Conservation (phyloP, 2,329 filamentous ascomycete species). For the Penicillium aurantiogriseum region DNA sequence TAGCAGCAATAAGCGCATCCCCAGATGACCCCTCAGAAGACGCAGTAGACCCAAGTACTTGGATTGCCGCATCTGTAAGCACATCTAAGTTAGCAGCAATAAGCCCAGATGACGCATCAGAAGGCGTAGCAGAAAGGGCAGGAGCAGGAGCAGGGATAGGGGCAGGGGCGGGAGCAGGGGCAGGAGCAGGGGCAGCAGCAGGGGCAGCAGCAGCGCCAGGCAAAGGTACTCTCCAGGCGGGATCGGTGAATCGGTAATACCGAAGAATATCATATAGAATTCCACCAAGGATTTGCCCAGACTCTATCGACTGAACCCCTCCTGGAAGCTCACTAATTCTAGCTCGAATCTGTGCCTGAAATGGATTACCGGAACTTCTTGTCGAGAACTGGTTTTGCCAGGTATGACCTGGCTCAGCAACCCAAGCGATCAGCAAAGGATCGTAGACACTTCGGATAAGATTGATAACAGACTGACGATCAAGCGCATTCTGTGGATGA, state of each 20-base stretch:
- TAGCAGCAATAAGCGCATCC: background rate
- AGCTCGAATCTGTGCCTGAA: background rate
- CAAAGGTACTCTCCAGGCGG: background rate
- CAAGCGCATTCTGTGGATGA: background rate
- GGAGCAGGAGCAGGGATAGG: too few species aligned
- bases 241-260: background rate
- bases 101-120: background rate
- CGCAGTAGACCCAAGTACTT: background rate
- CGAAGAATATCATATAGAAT: conserved; percentile 1
- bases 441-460: conserved; percentile 1
- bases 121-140: background rate
- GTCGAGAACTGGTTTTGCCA: background rate
- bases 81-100: background rate
- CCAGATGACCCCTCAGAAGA: too few species aligned
- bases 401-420: background rate
- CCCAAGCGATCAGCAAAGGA: background rate
- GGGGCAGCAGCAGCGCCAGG: background rate
- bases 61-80: background rate
- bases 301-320: background rate
- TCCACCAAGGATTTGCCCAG: background rate
- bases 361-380: background rate
- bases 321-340: background rate
- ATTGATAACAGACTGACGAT: background rate
- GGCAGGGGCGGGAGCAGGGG: background rate
- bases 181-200: background rate